Percentiles rank a stretch among this genome's conserved stretches.
Evolutionary conservation across 208 protist species (phyloP).

Genomic region (Trypanosoma brucei): DNA sequence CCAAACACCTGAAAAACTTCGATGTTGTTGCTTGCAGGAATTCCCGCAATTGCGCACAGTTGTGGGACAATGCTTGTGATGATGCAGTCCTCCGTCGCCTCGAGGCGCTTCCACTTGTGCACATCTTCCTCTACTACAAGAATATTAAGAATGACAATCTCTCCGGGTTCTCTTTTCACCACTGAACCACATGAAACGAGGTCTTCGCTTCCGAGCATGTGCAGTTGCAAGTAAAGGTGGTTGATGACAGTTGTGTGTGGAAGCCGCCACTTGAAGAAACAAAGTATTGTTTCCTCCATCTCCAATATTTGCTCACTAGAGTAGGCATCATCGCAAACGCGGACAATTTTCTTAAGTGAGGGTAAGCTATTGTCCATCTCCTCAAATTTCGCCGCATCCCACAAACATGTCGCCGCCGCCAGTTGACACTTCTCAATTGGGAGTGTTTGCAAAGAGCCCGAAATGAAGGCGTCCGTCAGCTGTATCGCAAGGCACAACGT

Average conservation of each 20-base stretch:
- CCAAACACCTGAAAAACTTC: conserved; percentile 75
- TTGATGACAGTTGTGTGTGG: conserved; percentile 81
- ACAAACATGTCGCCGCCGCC: conserved; percentile 66
- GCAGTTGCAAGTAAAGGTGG: conserved; percentile 75
- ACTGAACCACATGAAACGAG: conserved; percentile 26
- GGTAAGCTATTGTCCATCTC: conserved; percentile 72
- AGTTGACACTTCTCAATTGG: conserved; percentile 71
- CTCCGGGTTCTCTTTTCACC: conserved; percentile 8
- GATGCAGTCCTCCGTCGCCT: conserved; percentile 19
- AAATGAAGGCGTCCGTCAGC: conserved; percentile 67
- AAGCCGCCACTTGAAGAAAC: conserved; percentile 75
- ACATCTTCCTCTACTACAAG: conserved; percentile 31
- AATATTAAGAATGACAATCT: conserved; percentile 28
- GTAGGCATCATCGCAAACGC: conserved; percentile 77
- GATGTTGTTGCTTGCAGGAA: conserved; percentile 40
- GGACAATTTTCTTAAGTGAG: conserved; percentile 55
- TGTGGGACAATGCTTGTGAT: conserved; percentile 38
- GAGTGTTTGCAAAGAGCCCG: conserved; percentile 50
- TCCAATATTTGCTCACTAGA: conserved; percentile 43
- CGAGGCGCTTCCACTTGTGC: conserved; percentile 32
- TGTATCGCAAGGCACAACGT: conserved; percentile 84
- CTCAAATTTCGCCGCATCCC: conserved; percentile 85
- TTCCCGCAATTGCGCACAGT: conserved; percentile 38
- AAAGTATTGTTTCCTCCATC: conserved; percentile 77
- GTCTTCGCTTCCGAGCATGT: conserved; percentile 52